Percentiles rank a stretch among this genome's conserved stretches.
phyloP scores from a whole-genome alignment of 2,329 filamentous ascomycete genomes.

The Calonectria pteridis region DNA sequence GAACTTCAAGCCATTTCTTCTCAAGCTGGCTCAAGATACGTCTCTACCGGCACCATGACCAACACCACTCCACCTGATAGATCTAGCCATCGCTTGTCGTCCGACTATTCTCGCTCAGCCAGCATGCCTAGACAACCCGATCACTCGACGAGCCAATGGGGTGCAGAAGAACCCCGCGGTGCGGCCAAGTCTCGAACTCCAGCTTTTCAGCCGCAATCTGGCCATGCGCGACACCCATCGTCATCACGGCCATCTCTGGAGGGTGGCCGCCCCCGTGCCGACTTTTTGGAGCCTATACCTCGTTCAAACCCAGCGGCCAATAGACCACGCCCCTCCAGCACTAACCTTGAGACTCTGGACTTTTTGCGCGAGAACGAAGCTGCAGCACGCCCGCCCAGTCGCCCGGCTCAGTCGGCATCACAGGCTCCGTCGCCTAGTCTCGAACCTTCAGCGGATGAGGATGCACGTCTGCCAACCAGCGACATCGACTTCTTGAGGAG shows the following conservation, averaged over 20 bases:
- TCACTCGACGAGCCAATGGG: constrained; percentile 27
- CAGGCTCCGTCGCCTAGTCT: constrained; percentile 57
- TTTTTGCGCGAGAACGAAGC: constrained; percentile 83
- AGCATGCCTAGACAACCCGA: constrained; percentile 46
- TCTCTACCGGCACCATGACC: constrained; percentile 85
- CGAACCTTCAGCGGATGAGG: constrained; percentile 48
- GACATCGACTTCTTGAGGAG: constrained; percentile 87
- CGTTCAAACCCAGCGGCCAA: constrained; percentile 49
- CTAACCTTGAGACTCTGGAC: constrained; percentile 83
- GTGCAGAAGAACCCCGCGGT: constrained; percentile 36
- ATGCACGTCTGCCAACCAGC: constrained; percentile 61
- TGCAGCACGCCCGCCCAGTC: constrained; percentile 56
- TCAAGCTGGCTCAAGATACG: constrained; percentile 54
- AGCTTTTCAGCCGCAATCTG: constrained; percentile 42
- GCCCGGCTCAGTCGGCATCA: constrained; percentile 38
- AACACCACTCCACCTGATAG: constrained; percentile 63
- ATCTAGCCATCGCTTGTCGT: constrained; percentile 33
- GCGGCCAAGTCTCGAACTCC: constrained; percentile 35
- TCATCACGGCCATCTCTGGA: constrained; percentile 45
- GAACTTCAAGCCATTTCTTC: constrained; percentile 70
- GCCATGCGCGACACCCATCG: constrained; percentile 43
- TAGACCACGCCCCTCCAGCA: constrained; percentile 81
- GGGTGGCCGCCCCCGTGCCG: constrained; percentile 43
- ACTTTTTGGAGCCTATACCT: constrained; percentile 40
- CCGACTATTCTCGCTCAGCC: constrained; percentile 43